Base-by-base conservation (phyloP, 768 basidiomycete species). In the Pulveroboletus sp. region DNA sequence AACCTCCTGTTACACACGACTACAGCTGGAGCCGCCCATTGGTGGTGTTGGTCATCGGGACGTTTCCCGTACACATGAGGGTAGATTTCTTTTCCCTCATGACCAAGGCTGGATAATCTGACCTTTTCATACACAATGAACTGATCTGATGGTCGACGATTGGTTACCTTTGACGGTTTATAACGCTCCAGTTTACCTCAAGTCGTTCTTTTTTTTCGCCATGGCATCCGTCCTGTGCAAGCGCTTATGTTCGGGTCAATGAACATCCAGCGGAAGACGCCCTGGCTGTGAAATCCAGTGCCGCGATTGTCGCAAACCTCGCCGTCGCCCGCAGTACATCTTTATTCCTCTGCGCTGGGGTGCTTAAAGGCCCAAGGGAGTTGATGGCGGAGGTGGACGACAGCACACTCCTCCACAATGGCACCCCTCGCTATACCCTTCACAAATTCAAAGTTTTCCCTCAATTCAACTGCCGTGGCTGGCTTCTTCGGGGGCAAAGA, bases 401-500 rank as follows among this genome's bases (percentile, higher is more conserved):
- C 10, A 7, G n/a, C 5, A 4, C 30, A 32, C 18, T 1, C 17
- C 39, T 11, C 31, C 18, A 10, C 3, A 8, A 59, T 61, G 54
- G 38, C 61, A 10, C 51, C 55, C 40, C 40, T 60, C 49, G 2
- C 5, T 8, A 26, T 6, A 8, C 55, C 66, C 30, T 47, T 63
- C 32, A 9, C 33, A 3, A 0, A 15, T 14, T n/a, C 49, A 15
- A 45, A 40, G 26, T 63, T 66, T 35, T 38, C n/a, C 4, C 61
- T 71, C 36, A 59, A 71, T 31, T 40, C 62, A 0, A 57, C 67
- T 7, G 70, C 66, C 5, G 57, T 71, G 8, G 65, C 69, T 8
- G 70, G 68, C 8, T 64, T 72, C 32, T 69, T 71, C 6, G 71
- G 71, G 3, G 68, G 69, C 6, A 57, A 72, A 17, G 71, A 71